Conservation (phyloP, 306 rosid species). For the Notholithocarpus densiflorus region DNA sequence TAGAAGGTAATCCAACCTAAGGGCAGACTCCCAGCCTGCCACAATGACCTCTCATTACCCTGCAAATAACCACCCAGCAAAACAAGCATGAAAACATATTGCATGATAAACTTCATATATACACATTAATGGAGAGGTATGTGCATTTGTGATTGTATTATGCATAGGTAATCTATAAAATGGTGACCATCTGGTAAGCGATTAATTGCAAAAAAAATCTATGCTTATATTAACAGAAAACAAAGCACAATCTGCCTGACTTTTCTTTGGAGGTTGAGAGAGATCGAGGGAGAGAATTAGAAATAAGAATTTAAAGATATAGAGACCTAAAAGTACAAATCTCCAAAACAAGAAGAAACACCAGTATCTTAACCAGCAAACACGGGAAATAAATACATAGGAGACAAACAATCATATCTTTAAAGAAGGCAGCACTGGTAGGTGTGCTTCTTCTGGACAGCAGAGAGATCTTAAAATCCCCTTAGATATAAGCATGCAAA, state of each 20-base stretch:
- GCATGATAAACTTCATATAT: neutral
- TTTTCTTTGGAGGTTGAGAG: no score
- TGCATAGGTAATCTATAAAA: neutral
- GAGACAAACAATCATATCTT: neutral
- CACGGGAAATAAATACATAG: neutral
- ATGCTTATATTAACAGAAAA: neutral
- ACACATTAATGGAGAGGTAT: neutral
- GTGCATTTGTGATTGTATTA: neutral
- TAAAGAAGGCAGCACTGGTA: no score
- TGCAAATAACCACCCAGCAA: constrained; percentile 38
- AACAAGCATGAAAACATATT: constrained; percentile 4
- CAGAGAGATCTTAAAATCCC: neutral
- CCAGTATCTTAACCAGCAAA: neutral
- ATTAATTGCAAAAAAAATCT: neutral
- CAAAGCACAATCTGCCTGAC: no score
- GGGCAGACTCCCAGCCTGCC: constrained; percentile 72
- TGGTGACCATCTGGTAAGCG: neutral
- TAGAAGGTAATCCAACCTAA: constrained; percentile 92
- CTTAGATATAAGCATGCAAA: neutral
- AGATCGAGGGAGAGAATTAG: no score
- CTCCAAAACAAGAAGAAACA: neutral
- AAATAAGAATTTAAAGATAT: neutral
- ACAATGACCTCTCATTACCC: constrained; percentile 70
- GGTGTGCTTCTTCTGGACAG: neutral
- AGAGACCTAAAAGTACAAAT: neutral